These are phyloP conservation scores for Phytophthora pseudosyringae DNA, from an alignment of 352 stramenopile genomes.

Conservation along the genomic window DNA sequence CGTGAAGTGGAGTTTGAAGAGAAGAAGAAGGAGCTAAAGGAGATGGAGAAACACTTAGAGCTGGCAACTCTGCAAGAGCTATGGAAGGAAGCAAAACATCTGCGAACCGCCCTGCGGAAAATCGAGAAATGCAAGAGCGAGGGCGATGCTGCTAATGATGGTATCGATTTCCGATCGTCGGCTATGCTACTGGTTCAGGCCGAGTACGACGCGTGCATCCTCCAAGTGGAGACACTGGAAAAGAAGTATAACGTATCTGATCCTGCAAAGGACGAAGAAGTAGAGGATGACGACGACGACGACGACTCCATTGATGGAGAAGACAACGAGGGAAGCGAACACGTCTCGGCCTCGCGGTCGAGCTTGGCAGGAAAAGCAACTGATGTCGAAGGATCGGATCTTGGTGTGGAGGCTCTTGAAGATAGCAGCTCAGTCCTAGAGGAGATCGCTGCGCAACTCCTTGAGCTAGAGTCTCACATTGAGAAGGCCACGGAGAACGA, in stretches of 20 bases:
- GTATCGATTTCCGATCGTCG: constrained; percentile 72
- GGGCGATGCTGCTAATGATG: constrained; percentile 52
- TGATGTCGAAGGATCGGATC: constrained; percentile 33
- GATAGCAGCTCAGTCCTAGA: constrained; percentile 49
- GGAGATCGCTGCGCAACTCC: constrained; percentile 65
- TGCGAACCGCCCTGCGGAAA: constrained; percentile 64
- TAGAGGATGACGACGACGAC: constrained; percentile 59
- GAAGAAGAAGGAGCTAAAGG: constrained; percentile 80
- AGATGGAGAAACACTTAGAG: constrained; percentile 79
- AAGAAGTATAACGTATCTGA: constrained; percentile 77
- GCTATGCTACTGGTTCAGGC: constrained; percentile 77
- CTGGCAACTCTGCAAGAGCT: constrained; percentile 71
- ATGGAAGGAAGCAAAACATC: constrained; percentile 76
- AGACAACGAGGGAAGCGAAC: constrained; percentile 33
- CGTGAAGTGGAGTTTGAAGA: constrained; percentile 70
- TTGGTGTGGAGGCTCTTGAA: constrained; percentile 33
- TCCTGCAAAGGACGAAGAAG: constrained; percentile 56
- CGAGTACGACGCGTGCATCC: constrained; percentile 74
- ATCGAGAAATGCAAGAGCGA: constrained; percentile 80
- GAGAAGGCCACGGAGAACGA: constrained; percentile 82
- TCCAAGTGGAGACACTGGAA: constrained; percentile 67
- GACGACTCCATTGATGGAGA: constrained; percentile 61
- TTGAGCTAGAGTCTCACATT: constrained; percentile 69
- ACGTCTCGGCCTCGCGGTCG: constrained; percentile 17
- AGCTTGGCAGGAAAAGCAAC: constrained; percentile 29